phyloP scores from a whole-genome alignment of 352 stramenopile genomes.

The Globisporangium nodosum region DNA sequence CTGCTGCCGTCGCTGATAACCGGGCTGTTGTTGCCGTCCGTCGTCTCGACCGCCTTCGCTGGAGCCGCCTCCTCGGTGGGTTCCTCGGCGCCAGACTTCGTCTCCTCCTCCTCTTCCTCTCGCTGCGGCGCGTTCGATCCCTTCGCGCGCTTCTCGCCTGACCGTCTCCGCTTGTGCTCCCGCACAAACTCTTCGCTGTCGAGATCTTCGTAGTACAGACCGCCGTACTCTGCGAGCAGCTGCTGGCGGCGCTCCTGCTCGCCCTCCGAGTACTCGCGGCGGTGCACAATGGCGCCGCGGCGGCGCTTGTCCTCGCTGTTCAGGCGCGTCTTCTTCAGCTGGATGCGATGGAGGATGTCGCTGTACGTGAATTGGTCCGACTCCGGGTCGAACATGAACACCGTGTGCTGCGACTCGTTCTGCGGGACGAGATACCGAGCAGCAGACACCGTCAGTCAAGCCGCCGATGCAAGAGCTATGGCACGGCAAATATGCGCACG shows the following conservation, averaged over 20 bases:
- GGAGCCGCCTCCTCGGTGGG: conserved; percentile 4
- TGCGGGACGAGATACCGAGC: conserved; percentile 3
- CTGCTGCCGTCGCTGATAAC: conserved; percentile 43
- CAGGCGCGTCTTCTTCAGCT: conserved; percentile 80
- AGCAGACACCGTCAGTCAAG: too few species aligned
- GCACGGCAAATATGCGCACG: conserved; percentile 14
- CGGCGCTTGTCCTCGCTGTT: conserved; percentile 74
- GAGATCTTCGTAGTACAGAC: conserved; percentile 58
- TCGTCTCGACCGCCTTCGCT: conserved; percentile 4
- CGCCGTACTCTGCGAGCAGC: conserved; percentile 58
- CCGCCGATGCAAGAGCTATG: neutral
- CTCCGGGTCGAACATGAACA: conserved; percentile 76
- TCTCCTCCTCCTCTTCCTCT: conserved; percentile 32
- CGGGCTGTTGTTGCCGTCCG: conserved; percentile 44
- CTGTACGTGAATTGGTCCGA: conserved; percentile 76
- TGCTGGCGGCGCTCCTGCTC: conserved; percentile 53
- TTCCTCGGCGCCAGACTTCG: conserved; percentile 25
- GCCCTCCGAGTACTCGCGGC: conserved; percentile 63
- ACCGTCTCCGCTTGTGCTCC: conserved; percentile 57
- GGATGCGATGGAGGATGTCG: conserved; percentile 67
- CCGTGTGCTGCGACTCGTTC: conserved; percentile 63
- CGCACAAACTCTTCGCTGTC: conserved; percentile 60
- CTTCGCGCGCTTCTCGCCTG: conserved; percentile 15
- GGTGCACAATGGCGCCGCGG: conserved; percentile 68
- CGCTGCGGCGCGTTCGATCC: neutral